Evolutionary conservation across 2,329 filamentous ascomycete genomes (phyloP), one percentile per base, ranked within the genome.

Genomic region (Stagonosporopsis vannaccii): DNA sequence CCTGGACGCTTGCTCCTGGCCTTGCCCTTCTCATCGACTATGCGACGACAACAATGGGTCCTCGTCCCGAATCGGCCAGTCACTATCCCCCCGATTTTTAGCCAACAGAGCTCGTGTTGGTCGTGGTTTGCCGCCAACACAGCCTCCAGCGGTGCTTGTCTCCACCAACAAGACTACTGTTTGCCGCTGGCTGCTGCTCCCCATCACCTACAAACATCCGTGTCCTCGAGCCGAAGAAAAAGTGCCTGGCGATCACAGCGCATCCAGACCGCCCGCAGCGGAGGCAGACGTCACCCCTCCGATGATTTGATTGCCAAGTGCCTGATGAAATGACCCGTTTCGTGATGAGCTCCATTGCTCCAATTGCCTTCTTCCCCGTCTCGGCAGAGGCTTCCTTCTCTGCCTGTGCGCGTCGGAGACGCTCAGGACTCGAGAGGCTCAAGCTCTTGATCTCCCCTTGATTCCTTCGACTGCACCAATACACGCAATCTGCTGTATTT

Each of bases 121-220:
- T 20, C 22, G 8, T 33, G 8, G 30, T 56, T 56, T 51, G 48
- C 42, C 47, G 53, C 53, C 52, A 53, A 44, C 61, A 54, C 56
- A 55, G 62, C 63, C 62, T 57, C 30, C 32, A 51, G 41, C 52
- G 25, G 28, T 35, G 23, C 49, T 43, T 11, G 45, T 9, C 28
- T 30, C 46, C 46, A 47, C 53, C 37, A 28, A 51, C 19, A 23
- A 19, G 2, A 17, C 13, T 28, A 19, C 9, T 46, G 36, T 44
- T 49, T 52, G 43, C 47, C 47, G 56, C 39, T 45, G 47, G 55
- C 55, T 35, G 5, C 32, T 52, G 32, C 19, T 43, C 1, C 7
- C 30, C 37, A 15, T 20, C 15, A 20, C 47, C 41, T 13, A 37
- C 43, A 30, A 51, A 43, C 42, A 33, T 26, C 23, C 23, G 48